Percentiles rank a stretch among this genome's conserved stretches.
Evolutionary conservation across 2,329 filamentous ascomycete genomes (phyloP).

Genomic region (Alternaria angustiovoidea): DNA sequence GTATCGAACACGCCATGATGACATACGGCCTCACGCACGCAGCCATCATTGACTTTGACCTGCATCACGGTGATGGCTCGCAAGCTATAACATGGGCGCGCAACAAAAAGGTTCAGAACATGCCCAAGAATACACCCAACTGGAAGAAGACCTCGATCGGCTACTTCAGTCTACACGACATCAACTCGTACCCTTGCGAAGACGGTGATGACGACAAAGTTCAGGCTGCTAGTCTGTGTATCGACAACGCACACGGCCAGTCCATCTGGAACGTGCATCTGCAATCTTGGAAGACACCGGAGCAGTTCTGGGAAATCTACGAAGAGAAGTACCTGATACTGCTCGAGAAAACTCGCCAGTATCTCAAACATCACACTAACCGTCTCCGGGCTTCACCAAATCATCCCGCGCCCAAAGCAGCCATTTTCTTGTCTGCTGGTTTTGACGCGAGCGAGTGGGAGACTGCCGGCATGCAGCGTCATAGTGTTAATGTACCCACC

Average conservation of each 20-base stretch:
- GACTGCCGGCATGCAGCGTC: constrained; percentile 89
- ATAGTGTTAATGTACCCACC: constrained; percentile 94
- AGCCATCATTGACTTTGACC: constrained; percentile 65
- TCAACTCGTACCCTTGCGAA: constrained; percentile 98
- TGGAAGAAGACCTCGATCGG: constrained; percentile 89
- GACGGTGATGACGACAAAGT: constrained; percentile 92
- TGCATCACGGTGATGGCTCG: constrained; percentile 70
- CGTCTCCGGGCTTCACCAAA: constrained; percentile 65
- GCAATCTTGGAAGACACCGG: constrained; percentile 80
- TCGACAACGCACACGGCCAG: constrained; percentile 93
- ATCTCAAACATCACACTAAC: constrained; percentile 76
- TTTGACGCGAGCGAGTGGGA: constrained; percentile 99
- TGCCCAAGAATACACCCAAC: constrained; percentile 73
- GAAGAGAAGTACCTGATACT: constrained; percentile 78
- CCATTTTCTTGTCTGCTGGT: constrained; percentile 93
- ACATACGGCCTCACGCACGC: constrained; percentile 89
- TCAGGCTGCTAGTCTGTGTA: constrained; percentile 89
- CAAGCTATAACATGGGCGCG: constrained; percentile 93
- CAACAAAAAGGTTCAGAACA: constrained; percentile 72
- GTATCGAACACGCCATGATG: constrained; percentile 88
- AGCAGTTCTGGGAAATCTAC: constrained; percentile 91
- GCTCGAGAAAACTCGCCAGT: constrained; percentile 80
- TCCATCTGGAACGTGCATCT: constrained; percentile 96
- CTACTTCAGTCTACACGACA: constrained; percentile 97
- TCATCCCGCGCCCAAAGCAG: constrained; percentile 75